Evolutionary conservation across 2,329 filamentous ascomycete genomes (phyloP), one percentile per base, ranked within the genome.

Genomic region (Trichoderma semiorbis): DNA sequence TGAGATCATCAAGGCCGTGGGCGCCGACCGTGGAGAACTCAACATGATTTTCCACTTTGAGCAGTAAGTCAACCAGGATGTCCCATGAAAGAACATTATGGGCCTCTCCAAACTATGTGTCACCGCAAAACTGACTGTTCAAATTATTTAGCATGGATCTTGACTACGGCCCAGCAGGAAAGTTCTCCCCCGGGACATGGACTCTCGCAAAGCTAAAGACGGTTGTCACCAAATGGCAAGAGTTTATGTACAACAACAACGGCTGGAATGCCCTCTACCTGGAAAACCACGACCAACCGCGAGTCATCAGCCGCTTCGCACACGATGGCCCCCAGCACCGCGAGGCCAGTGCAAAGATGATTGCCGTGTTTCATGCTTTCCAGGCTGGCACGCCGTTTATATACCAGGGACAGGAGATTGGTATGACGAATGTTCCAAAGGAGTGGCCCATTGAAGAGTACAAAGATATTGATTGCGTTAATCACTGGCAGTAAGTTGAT

Each of bases 1-100:
- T 12, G 80, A 84, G 74, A 72, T 85, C 36, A 84, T 86, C 72
- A 81, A 82, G 72, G 82, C 81, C 7, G 89, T 92, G 3, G 84
- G 84, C 3, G 85, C 84, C 26, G 85, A 88, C 65, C 84, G 87
- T 18, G 84, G 85, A 36, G 89, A 92, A 77, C 80, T 93, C 58
- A 90, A 87, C 78, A 93, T 93, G 90, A 90, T 93, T 43, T 93
- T 93, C 80, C 88, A 92, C 75, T 93, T 93, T 77, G 90, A 92
- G 71, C 83, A 89, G 85, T 86, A 75, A 76, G 83, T 78, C 24
- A 1, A 3, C 24, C 7, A 14, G 12, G 34, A 36, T n/a, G 14
- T 14, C 11, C 2, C 14, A 36, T 14, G 14, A 36, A 36, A 16
- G 2, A 26, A 3, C 32, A 21, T 4, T 18, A 47, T n/a, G 7